Base-by-base conservation (phyloP, 352 stramenopile species). In the Pythium brachiatum region DNA sequence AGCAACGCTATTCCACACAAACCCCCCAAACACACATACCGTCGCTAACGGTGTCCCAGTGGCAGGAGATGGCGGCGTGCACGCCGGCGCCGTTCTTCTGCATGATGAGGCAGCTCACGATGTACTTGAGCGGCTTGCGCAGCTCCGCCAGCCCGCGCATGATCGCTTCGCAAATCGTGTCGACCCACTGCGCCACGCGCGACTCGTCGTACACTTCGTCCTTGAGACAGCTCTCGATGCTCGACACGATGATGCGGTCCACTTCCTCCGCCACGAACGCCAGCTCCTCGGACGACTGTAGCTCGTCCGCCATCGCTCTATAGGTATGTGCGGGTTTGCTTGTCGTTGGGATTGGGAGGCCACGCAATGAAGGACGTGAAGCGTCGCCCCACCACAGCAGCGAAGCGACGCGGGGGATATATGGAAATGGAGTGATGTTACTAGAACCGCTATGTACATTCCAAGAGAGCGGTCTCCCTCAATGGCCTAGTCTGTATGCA, bases 1-100 rank as follows among this genome's bases (percentile, higher is more conserved):
- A n/a, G n/a, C n/a, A n/a, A n/a, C n/a, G n/a, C n/a, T n/a, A n/a
- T n/a, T n/a, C n/a, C n/a, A n/a, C n/a, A n/a, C 15, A 44, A 41
- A 68, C 51, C n/a, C 70, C 67, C n/a, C n/a, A n/a, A n/a, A n/a
- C n/a, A n/a, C n/a, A n/a, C 51, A 47, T 70, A 85, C 93, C 94
- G 58, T 98, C 92, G 20, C 79, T 97, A 64, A 81, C 84, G 0
- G 83, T 94, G 64, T 97, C 92, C 91, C 90, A 97, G 59, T 94
- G 93, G 31, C 88, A 96, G 13, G 87, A 96, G 48, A 97, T 83
- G 12, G 86, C 78, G 9, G 88, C 75, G 62, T 98, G 91, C 12
- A 98, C 74, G 18, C 92, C 92, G 2, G 92, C 90, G 50, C 92
- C 92, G 65, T 97, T 97, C 70, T 97, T 97, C 69, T 98, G 92